Evolutionary conservation across 1,284 basidiomycete genomes (phyloP), one percentile per base, ranked within the genome.

Genomic region (Sanguinoderma infundibulare): DNA sequence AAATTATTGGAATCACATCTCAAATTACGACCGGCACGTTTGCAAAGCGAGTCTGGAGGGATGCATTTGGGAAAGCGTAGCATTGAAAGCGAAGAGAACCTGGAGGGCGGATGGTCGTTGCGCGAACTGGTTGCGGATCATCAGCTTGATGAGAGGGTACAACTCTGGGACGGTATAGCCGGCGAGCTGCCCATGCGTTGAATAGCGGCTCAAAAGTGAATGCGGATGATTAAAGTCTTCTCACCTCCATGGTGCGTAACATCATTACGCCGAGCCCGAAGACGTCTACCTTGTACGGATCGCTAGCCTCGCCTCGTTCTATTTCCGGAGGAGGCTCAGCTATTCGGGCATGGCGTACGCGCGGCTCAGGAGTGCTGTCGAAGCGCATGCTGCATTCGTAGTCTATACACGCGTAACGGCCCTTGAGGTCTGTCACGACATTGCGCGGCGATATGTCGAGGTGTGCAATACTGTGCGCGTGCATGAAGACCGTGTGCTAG

Each of bases 281-380:
- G 2, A 91, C 80, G 67, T 91, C 89, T 8, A 88, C 77, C 73
- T 89, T 90, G 73, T 83, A 91, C 5, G 88, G 86, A 72, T 90
- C 82, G 47, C 77, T 75, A 53, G 70, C 71, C 49, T 79, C 80
- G 28, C 80, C 81, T 22, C 72, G 71, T 66, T 87, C 87, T 52
- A 84, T 81, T 72, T 92, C 90, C 10, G 90, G 90, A n/a, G 89
- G 87, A 17, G 87, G 67, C 61, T 91, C 90, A 20, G 87, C 88
- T 28, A 83, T 83, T 32, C 83, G 80, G 70, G 78, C 78, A 44
- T 75, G 75, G 55, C 67, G 71, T 28, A 87, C 73, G 38, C 76
- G 75, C 12, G 81, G 79, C 62, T 69, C 68, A n/a, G 68, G 53
- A 14, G 69, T 53, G 46, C 74, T 73, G 44, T 81, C 76, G 67